These are phyloP conservation scores for Neopestalotiopsis rosae DNA, from an alignment of 2,329 filamentous ascomycete genomes.

Conservation along the genomic window DNA sequence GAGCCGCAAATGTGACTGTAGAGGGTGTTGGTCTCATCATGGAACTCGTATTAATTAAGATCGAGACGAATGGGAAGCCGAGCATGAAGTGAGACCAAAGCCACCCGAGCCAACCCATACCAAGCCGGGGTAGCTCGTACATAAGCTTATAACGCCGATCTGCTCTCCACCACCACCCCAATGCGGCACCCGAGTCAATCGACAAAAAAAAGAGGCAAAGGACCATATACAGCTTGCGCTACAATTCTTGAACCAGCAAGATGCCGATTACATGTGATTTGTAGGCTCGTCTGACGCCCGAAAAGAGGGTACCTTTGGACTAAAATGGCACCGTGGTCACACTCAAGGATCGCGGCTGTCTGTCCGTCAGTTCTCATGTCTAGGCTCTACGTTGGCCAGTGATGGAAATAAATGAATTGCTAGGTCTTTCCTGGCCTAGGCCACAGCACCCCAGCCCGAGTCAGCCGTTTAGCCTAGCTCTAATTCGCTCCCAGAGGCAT, in stretches of 20 bases:
- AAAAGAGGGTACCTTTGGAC: no score
- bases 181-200: no score
- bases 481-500: neutral
- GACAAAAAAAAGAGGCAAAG: neutral
- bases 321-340: no score
- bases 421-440: neutral
- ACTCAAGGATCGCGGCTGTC: neutral
- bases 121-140: neutral
- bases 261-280: no score
- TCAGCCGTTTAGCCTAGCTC: neutral
- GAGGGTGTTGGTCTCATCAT: neutral
- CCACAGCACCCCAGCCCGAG: neutral
- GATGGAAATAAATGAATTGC: neutral
- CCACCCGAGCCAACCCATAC: neutral
- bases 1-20: neutral
- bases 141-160: neutral
- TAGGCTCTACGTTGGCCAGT: neutral
- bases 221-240: no score
- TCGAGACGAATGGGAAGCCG: neutral
- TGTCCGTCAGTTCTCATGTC: neutral
- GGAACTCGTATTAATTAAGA: neutral
- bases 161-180: no score
- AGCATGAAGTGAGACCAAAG: neutral
- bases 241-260: no score
- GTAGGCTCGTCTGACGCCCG: no score